Base-by-base conservation (phyloP, 139 green algal genomes). In the Zygnema cylindricum region DNA sequence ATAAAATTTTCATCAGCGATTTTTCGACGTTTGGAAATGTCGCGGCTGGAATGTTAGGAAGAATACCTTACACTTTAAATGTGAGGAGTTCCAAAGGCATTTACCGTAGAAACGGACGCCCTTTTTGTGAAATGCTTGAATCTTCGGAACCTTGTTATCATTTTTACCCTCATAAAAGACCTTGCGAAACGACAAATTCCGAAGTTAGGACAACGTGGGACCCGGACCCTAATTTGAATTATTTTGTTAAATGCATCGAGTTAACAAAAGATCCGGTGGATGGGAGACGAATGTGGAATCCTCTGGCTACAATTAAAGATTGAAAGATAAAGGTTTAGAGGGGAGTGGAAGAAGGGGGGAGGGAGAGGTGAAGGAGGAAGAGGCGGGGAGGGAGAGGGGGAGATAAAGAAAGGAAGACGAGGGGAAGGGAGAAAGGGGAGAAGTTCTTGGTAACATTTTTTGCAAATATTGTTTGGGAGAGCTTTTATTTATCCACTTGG, bases 1-100 rank as follows among this genome's bases (percentile, higher is more conserved):
- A 88, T 75, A 32, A 36, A 0, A 69, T 88, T 11, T 49, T 88
- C 21, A 88, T 33, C 16, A 85, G 69, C 22, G 38, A 83, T 38
- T 35, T 55, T n/a, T 88, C 82, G 0, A 88, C 82, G 30, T 88
- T 88, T 21, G 82, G 82, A 84, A 87, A 88, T 54, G 55, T 33
- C 30, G 82, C 82, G 25, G 71, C 69, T 42, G 82, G 82, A 35
- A 36, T 88, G 41, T 33, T 35, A 1, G 82, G 82, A 36, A 39
- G 54, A 32, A 36, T 16, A 0, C 82, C 35, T 23, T 81, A 86
- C 78, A n/a, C 30, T 36, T 22, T 86, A 25, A 54, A 86, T 63
- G 49, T 63, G 49, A 25, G 16, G 7, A 16, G 7, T 16, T 25
- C 49, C 7, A 16, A 25, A 16, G 49, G 49, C 7, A 7, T 25